These are phyloP conservation scores for Candida tallmaniae DNA, from an alignment of 805 yeast species.

Conservation along the genomic window DNA sequence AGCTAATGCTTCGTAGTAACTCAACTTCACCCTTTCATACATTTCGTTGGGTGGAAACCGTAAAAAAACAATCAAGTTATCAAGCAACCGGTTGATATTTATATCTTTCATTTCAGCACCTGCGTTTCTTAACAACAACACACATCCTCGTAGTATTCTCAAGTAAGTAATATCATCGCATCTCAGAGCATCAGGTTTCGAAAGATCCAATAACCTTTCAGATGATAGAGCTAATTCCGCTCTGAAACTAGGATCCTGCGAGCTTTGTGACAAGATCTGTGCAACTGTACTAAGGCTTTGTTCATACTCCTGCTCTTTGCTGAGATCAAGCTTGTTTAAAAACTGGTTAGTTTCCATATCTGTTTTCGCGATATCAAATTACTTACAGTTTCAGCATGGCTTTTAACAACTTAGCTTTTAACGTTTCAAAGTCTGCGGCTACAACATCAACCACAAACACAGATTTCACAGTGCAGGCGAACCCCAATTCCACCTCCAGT, in stretches of 20 bases:
- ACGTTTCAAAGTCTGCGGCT: constrained; percentile 34
- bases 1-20: constrained; percentile 21
- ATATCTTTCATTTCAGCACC: constrained; percentile 21
- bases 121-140: constrained; percentile 47
- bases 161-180: constrained; percentile 9
- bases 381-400: constrained; percentile 16
- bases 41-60: constrained; percentile 3
- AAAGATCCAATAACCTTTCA: constrained; percentile 1
- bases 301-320: background rate
- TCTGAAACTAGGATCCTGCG: background rate
- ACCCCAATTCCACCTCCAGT: constrained; percentile 6
- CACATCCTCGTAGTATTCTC: constrained; percentile 43
- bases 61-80: constrained; percentile 2
- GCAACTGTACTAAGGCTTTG: constrained; percentile 4
- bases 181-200: background rate
- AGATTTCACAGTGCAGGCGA: background rate
- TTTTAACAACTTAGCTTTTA: constrained; percentile 29
- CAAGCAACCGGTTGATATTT: constrained; percentile 3
- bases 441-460: constrained; percentile 40
- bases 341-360: background rate
- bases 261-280: background rate
- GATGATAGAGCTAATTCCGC: background rate
- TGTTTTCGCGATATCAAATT: background rate
- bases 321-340: background rate
- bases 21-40: constrained; percentile 13